Conservation (phyloP, 78 protist species). For the Monosiga brevicollis region DNA sequence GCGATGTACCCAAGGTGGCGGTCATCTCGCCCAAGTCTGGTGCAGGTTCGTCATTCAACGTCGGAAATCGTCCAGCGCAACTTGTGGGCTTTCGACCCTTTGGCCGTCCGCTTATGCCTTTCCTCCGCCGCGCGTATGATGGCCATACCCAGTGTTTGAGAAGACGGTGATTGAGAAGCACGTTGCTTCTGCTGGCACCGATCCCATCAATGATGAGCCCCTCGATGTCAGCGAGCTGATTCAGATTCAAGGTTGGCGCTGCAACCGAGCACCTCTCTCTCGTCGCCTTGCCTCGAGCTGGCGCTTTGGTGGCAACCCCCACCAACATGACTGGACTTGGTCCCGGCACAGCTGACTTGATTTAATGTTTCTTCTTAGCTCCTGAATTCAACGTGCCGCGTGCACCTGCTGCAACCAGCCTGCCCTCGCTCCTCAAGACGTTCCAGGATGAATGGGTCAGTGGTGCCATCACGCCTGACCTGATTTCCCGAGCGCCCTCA, state of each 20-base stretch:
- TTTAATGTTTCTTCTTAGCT: background rate
- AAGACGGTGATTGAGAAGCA: slow-evolving; percentile 65
- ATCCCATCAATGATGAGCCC: slow-evolving; percentile 75
- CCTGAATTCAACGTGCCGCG: slow-evolving; percentile 41
- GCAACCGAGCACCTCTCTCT: background rate
- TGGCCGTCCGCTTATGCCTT: too few species aligned
- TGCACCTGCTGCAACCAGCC: slow-evolving; percentile 51
- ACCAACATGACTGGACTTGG: background rate
- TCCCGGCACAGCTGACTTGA: background rate
- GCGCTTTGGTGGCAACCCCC: background rate
- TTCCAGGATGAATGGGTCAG: slow-evolving; percentile 89
- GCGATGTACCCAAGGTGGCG: slow-evolving; percentile 65
- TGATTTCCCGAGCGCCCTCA: background rate
- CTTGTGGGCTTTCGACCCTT: too few species aligned
- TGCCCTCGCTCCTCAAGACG: slow-evolving; percentile 75
- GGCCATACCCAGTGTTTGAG: slow-evolving; percentile 88
- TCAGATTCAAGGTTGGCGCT: slow-evolving; percentile 14
- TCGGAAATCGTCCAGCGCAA: too few species aligned
- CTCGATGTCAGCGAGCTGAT: slow-evolving; percentile 65
- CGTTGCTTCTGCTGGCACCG: slow-evolving; percentile 47
- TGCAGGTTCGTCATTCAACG: too few species aligned
- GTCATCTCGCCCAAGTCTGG: slow-evolving; percentile 67
- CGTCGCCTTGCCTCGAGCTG: background rate
- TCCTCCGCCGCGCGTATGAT: too few species aligned
- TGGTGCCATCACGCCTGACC: too few species aligned